phyloP scores from a whole-genome alignment of 345 rosid genomes.

The Eucalyptus tenuipes region DNA sequence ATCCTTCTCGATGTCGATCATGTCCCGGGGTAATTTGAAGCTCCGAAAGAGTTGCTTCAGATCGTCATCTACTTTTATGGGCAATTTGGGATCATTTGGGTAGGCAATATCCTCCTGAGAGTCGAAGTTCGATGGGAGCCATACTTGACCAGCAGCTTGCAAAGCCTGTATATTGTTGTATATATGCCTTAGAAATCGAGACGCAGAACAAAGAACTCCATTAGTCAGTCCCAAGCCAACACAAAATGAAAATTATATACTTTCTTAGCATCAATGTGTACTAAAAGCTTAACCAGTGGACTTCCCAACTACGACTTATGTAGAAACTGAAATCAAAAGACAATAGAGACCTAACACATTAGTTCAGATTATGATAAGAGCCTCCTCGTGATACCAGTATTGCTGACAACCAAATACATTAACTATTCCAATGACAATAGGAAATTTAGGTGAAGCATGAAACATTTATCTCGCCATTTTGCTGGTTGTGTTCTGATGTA shows the following conservation, averaged over 20 bases:
- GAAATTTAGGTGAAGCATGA: not conserved
- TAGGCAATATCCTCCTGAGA: constrained; percentile 73
- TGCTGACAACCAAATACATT: no score
- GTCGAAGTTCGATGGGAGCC: constrained; percentile 56
- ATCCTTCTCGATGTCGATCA: no score
- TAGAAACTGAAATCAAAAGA: no score
- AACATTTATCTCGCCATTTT: not conserved
- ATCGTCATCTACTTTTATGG: constrained; percentile 56
- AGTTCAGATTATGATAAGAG: no score
- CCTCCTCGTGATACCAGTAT: no score
- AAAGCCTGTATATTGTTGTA: constrained; percentile 14
- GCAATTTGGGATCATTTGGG: constrained; percentile 63
- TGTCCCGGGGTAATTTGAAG: no score
- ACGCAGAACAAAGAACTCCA: not conserved
- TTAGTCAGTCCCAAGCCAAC: not conserved
- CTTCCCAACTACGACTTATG: no score
- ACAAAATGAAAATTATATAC: not conserved
- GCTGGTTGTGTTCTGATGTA: not conserved
- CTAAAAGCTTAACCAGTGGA: no score
- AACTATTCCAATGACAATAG: no score
- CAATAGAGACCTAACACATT: no score
- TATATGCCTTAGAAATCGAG: not conserved
- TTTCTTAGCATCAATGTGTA: not conserved
- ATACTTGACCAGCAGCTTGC: constrained; percentile 48
- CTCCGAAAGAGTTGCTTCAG: constrained; percentile 17